Percentiles rank a stretch among this genome's conserved stretches.
Conservation (phyloP, 177 flowering plant genomes). For the Telopea speciosissima region DNA sequence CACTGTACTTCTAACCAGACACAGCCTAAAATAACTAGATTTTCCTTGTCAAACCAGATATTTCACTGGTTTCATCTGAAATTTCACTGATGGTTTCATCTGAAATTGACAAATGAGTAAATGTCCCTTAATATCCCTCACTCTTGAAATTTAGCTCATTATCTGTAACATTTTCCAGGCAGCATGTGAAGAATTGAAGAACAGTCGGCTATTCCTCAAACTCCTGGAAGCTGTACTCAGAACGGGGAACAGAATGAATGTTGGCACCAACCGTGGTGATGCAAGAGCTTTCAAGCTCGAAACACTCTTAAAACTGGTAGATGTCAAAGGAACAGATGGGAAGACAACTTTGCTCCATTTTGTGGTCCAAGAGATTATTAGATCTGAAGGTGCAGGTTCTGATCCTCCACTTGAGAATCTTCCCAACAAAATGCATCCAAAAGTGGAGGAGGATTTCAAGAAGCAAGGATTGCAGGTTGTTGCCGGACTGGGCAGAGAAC, state of each 20-base stretch:
- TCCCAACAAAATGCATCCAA: constrained; percentile 13
- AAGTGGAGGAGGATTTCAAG: constrained; percentile 34
- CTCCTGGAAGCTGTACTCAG: constrained; percentile 73
- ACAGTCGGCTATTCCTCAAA: constrained; percentile 62
- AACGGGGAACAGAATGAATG: constrained; percentile 78
- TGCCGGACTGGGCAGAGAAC: constrained; percentile 51
- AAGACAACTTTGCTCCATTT: constrained; percentile 72
- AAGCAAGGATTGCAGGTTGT: constrained; percentile 61
- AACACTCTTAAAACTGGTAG: constrained; percentile 65
- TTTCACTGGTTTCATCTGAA: too few relatives aligned
- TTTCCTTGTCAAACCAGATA: too few relatives aligned
- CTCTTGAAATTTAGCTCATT: constrained; percentile 4
- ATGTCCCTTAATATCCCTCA: not conserved
- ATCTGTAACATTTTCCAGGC: constrained; percentile 27
- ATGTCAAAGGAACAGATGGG: constrained; percentile 73
- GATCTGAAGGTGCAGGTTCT: constrained; percentile 48
- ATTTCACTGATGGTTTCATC: too few relatives aligned
- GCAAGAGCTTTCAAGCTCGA: constrained; percentile 78
- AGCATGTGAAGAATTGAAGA: constrained; percentile 63
- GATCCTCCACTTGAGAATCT: constrained; percentile 15
- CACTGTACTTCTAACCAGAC: not conserved
- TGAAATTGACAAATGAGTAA: too few relatives aligned
- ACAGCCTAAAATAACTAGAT: too few relatives aligned
- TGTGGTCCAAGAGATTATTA: constrained; percentile 73
- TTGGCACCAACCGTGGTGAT: constrained; percentile 74